phyloP scores from a whole-genome alignment of 2,329 filamentous ascomycete genomes.

The Stemphylium lycopersici region DNA sequence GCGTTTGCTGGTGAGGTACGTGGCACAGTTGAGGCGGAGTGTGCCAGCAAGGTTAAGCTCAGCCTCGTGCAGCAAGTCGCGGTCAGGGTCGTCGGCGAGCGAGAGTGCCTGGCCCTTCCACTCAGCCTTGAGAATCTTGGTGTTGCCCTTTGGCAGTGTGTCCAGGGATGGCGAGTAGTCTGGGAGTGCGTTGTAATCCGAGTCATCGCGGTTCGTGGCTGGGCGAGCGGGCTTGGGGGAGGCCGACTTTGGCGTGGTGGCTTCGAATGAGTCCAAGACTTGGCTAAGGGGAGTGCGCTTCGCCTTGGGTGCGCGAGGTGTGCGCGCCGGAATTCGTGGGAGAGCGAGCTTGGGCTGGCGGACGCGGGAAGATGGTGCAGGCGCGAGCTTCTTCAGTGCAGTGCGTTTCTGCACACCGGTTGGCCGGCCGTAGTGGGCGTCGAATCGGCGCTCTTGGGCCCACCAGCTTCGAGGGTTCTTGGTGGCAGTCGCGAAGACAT shows the following conservation, averaged over 20 bases:
- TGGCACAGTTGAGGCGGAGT: constrained; percentile 82
- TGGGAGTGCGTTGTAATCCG: constrained; percentile 73
- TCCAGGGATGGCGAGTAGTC: constrained; percentile 74
- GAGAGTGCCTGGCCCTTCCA: constrained; percentile 85
- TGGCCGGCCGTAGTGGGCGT: constrained; percentile 55
- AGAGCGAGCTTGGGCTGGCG: constrained; percentile 44
- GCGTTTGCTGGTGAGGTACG: constrained; percentile 90
- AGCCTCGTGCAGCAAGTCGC: constrained; percentile 74
- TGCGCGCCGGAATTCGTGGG: constrained; percentile 39
- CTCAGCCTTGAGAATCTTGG: constrained; percentile 79
- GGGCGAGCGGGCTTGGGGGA: constrained; percentile 47
- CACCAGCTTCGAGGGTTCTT: constrained; percentile 52
- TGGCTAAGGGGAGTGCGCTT: constrained; percentile 44
- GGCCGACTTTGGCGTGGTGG: constrained; percentile 31
- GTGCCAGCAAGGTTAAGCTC: constrained; percentile 79
- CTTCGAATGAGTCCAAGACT: constrained; percentile 46
- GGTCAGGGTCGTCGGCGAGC: constrained; percentile 68
- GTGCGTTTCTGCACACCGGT: constrained; percentile 48
- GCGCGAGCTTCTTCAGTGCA: constrained; percentile 45
- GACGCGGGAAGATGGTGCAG: constrained; percentile 42
- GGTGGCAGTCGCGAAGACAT: constrained; percentile 39
- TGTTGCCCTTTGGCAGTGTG: constrained; percentile 66
- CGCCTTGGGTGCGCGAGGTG: constrained; percentile 42
- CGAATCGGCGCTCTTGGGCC: constrained; percentile 57
- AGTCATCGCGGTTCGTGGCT: constrained; percentile 76